Evolutionary conservation across 768 basidiomycete species (phyloP).

Genomic region (Leccinum barrowsii): DNA sequence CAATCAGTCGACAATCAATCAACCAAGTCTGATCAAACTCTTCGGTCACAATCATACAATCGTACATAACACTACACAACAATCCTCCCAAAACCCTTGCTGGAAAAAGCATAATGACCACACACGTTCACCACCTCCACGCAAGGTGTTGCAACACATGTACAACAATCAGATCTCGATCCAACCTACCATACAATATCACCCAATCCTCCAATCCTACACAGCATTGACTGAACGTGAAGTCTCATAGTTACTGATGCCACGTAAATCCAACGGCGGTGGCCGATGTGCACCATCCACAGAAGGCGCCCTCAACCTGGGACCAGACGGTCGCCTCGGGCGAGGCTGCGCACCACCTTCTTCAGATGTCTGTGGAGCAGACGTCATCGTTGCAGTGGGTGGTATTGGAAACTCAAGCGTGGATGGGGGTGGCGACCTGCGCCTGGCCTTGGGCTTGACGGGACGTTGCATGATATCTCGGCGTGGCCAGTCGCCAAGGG

Average conservation of each 20-base stretch:
- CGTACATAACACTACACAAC: not conserved
- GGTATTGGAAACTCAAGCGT: constrained; percentile 23
- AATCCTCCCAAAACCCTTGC: constrained; percentile 21
- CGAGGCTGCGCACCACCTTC: constrained; percentile 18
- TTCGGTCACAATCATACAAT: not conserved
- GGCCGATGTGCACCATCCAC: constrained; percentile 18
- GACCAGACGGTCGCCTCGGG: constrained; percentile 33
- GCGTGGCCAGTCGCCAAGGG: constrained; percentile 56
- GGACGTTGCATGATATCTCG: constrained; percentile 33
- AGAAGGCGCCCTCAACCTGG: constrained; percentile 22
- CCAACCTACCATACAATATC: not conserved
- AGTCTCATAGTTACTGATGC: constrained; percentile 10
- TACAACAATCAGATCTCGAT: not conserved
- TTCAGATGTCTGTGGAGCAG: constrained; percentile 4
- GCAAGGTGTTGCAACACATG: constrained; percentile 18
- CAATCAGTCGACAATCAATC: constrained; percentile 3
- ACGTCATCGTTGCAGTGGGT: not conserved
- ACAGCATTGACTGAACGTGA: not conserved
- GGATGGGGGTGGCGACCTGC: constrained; percentile 15
- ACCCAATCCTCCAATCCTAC: not conserved
- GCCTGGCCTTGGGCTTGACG: constrained; percentile 8
- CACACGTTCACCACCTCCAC: not conserved
- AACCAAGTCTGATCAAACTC: not conserved
- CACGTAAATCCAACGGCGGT: constrained; percentile 16
- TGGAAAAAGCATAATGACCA: not conserved